These are phyloP conservation scores for Aspergillus udagawae DNA, from an alignment of 2,329 filamentous ascomycete genomes.

Conservation along the genomic window DNA sequence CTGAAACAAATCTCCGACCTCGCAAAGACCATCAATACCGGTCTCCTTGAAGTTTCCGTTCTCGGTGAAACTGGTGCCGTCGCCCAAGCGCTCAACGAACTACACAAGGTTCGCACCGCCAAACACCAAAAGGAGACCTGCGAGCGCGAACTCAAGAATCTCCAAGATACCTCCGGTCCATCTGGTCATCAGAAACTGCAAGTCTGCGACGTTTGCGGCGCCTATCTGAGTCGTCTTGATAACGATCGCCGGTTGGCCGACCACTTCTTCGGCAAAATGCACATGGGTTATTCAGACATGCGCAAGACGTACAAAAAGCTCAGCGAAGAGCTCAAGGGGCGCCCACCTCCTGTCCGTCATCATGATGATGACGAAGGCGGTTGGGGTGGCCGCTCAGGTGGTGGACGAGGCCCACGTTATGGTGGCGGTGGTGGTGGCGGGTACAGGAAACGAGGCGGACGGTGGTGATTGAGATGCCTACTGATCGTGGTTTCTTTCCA, in stretches of 20 bases:
- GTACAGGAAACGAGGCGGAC: conserved; percentile 40
- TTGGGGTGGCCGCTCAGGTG: conserved; percentile 40
- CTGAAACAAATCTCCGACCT: conserved; percentile 84
- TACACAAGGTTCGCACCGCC: conserved; percentile 77
- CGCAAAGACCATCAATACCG: conserved; percentile 70
- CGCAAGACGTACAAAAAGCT: conserved; percentile 86
- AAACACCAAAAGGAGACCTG: conserved; percentile 76
- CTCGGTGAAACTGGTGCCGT: conserved; percentile 79
- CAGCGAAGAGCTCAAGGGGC: conserved; percentile 76
- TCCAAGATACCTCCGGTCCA: conserved; percentile 88
- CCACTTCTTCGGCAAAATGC: conserved; percentile 99
- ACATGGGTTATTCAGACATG: conserved; percentile 97
- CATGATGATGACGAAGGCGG: conserved; percentile 53
- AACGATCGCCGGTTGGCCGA: conserved; percentile 92
- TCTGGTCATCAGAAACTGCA: conserved; percentile 96
- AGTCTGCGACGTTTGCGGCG: conserved; percentile 97
- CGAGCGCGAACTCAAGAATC: conserved; percentile 82
- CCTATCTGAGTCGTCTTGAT: conserved; percentile 85
- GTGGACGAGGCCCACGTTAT: conserved; percentile 40
- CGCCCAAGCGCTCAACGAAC: conserved; percentile 77
- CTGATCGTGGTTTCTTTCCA: conserved; percentile 5
- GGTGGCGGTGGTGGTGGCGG: conserved; percentile 48
- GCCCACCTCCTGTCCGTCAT: conserved; percentile 57
- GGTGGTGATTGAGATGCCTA: conserved; percentile 31
- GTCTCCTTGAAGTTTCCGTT: conserved; percentile 79